Conservation (phyloP, 2,329 filamentous ascomycete species). For the Fusarium concolor region DNA sequence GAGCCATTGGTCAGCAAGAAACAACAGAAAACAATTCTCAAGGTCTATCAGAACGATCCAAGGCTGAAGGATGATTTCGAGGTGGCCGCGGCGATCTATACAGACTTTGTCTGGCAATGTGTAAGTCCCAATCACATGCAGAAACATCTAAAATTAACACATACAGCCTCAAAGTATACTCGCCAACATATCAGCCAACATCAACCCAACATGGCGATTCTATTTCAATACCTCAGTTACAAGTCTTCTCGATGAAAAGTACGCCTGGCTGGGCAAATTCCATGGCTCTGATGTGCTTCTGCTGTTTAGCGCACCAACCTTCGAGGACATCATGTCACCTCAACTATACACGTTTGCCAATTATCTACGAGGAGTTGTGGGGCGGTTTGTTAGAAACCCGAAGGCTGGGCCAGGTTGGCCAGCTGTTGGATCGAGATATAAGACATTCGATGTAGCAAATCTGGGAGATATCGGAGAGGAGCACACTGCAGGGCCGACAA, state of each 20-base stretch:
- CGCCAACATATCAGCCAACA: slow-evolving; percentile 34
- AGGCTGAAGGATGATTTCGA: slow-evolving; percentile 41
- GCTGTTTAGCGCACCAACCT: slow-evolving; percentile 40
- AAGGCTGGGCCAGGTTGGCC: slow-evolving; percentile 44
- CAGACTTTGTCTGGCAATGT: slow-evolving; percentile 46
- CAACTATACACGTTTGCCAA: slow-evolving; percentile 42
- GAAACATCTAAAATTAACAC: slow-evolving; percentile 5
- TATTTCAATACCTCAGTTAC: slow-evolving; percentile 44
- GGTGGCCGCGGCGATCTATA: slow-evolving; percentile 43
- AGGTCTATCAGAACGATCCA: slow-evolving; percentile 28
- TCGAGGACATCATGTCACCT: slow-evolving; percentile 30
- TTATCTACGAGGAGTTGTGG: slow-evolving; percentile 40
- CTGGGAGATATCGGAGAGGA: slow-evolving; percentile 37
- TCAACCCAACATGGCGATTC: slow-evolving; percentile 45
- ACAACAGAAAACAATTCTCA: slow-evolving; percentile 28
- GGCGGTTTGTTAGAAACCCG: slow-evolving; percentile 42
- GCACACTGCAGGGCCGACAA: slow-evolving; percentile 15
- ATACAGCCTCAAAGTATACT: slow-evolving; percentile 43
- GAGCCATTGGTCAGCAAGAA: slow-evolving; percentile 15
- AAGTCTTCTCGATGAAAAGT: slow-evolving; percentile 33
- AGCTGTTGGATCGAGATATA: slow-evolving; percentile 36
- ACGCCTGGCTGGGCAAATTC: slow-evolving; percentile 44
- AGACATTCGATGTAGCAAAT: slow-evolving; percentile 31
- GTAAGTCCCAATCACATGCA: slow-evolving; percentile 30
- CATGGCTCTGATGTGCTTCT: slow-evolving; percentile 44